phyloP scores from a whole-genome alignment of 768 basidiomycete species.

The Kwoniella botswanensis region DNA sequence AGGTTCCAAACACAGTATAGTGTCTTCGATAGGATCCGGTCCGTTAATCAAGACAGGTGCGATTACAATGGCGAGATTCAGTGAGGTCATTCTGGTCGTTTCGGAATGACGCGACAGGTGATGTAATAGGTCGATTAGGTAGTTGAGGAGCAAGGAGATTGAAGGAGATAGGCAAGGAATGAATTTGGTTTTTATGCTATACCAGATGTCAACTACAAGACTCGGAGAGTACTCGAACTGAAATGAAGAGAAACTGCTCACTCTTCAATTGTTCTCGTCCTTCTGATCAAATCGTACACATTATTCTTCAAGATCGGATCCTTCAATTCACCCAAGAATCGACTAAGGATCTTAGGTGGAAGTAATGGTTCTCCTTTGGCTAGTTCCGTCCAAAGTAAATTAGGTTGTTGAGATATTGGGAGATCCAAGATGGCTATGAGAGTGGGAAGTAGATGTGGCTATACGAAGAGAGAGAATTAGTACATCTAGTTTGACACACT shows the following conservation, averaged over 20 bases:
- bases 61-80: conserved; percentile 40
- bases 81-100: conserved; percentile 39
- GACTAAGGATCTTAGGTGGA: conserved; percentile 39
- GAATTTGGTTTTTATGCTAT: conserved; percentile 25
- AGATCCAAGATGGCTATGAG: conserved; percentile 33
- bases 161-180: conserved; percentile 23
- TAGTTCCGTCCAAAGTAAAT: conserved; percentile 41
- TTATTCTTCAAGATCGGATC: conserved; percentile 27
- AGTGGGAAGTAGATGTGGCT: conserved; percentile 34
- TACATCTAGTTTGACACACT: neutral
- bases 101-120: conserved; percentile 25
- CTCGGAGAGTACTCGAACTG: neutral
- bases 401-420: conserved; percentile 33
- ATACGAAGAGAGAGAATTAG: neutral
- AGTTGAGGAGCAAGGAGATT: conserved; percentile 10
- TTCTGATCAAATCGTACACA: conserved; percentile 31
- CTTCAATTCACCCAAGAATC: conserved; percentile 22
- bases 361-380: conserved; percentile 40
- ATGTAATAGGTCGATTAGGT: conserved; percentile 29
- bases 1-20: conserved; percentile 40
- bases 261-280: conserved; percentile 18
- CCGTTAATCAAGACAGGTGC: conserved; percentile 43
- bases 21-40: conserved; percentile 44
- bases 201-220: neutral
- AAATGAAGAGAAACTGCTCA: conserved; percentile 10